Percentiles rank a stretch among this genome's conserved stretches.
phyloP scores from a whole-genome alignment of 1,284 basidiomycete species.

The Sanguinoderma infundibulare region DNA sequence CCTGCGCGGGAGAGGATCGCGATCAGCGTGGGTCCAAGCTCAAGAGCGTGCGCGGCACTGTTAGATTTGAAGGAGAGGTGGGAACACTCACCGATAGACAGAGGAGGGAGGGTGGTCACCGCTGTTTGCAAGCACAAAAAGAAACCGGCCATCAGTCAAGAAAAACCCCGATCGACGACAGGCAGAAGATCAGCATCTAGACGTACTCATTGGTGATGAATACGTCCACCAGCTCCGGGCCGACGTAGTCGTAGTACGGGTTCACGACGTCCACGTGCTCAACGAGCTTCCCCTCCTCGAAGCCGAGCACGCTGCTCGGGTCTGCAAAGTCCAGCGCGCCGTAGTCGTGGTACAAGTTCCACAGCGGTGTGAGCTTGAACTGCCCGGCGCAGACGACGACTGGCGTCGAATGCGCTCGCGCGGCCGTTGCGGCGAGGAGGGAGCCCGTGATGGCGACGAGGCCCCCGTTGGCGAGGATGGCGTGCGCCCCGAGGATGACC shows the following conservation, averaged over 20 bases:
- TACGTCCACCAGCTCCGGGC: constrained; percentile 89
- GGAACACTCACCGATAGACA: constrained; percentile 70
- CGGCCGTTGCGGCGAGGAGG: constrained; percentile 85
- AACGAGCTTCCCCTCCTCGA: constrained; percentile 74
- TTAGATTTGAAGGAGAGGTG: too few relatives aligned
- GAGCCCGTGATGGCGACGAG: constrained; percentile 91
- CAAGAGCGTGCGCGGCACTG: background rate
- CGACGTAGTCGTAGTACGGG: constrained; percentile 94
- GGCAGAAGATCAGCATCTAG: constrained; percentile 1
- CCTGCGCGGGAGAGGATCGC: constrained; percentile 39
- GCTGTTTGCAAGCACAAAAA: constrained; percentile 43
- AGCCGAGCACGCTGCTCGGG: constrained; percentile 84
- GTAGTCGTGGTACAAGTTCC: constrained; percentile 73
- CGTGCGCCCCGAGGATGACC: constrained; percentile 91
- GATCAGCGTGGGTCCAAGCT: constrained; percentile 5
- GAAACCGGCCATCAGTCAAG: constrained; percentile 1
- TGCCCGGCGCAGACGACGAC: constrained; percentile 95
- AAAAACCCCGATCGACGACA: too few relatives aligned
- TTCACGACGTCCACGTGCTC: constrained; percentile 90
- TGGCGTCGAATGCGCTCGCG: constrained; percentile 91
- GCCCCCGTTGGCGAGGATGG: constrained; percentile 94
- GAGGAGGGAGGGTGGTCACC: constrained; percentile 93
- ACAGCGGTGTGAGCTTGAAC: constrained; percentile 94
- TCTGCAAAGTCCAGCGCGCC: constrained; percentile 52
- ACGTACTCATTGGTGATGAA: constrained; percentile 97